Percentiles rank a stretch among this genome's conserved stretches.
These are phyloP conservation scores for Hydnomerulius pinastri DNA, from an alignment of 768 basidiomycete species.

Conservation along the genomic window DNA sequence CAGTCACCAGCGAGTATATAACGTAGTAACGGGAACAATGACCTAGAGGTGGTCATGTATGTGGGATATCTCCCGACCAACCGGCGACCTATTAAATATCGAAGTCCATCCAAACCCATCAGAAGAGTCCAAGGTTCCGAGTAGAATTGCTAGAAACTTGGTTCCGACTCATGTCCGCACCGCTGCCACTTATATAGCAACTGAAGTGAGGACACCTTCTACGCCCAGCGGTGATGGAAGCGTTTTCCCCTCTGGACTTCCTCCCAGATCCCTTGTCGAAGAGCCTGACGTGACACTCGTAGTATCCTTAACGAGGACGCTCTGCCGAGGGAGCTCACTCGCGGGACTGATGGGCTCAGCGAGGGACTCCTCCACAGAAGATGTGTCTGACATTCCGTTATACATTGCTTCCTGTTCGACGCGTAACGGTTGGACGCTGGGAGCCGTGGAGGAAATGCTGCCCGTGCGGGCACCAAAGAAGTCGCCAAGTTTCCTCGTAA, in stretches of 20 bases:
- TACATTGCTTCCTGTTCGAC: slow-evolving; percentile 27
- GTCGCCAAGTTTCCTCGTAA: slow-evolving; percentile 68
- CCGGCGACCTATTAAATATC: background rate
- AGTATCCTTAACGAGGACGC: slow-evolving; percentile 33
- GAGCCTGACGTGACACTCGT: slow-evolving; percentile 28
- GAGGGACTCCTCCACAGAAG: slow-evolving; percentile 39
- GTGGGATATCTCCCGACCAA: background rate
- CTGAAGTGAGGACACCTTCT: slow-evolving; percentile 24
- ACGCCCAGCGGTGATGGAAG: slow-evolving; percentile 13
- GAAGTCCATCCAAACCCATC: background rate
- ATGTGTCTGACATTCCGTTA: slow-evolving; percentile 35
- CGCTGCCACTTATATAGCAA: slow-evolving; percentile 29
- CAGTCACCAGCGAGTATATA: slow-evolving; percentile 9
- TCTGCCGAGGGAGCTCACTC: slow-evolving; percentile 26
- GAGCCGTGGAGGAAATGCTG: slow-evolving; percentile 50
- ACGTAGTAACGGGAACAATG: slow-evolving; percentile 6
- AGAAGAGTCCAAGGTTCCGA: slow-evolving; percentile 1
- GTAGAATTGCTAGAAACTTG: slow-evolving; percentile 15
- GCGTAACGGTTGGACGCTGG: slow-evolving; percentile 23
- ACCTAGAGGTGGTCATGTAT: background rate
- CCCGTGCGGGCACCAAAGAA: slow-evolving; percentile 60
- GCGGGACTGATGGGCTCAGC: slow-evolving; percentile 35
- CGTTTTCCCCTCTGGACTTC: slow-evolving; percentile 31
- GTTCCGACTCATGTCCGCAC: no score
- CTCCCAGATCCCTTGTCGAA: slow-evolving; percentile 25